Evolutionary conservation across 2,329 filamentous ascomycete genomes (phyloP).

Genomic region (Aspergillus candidus): DNA sequence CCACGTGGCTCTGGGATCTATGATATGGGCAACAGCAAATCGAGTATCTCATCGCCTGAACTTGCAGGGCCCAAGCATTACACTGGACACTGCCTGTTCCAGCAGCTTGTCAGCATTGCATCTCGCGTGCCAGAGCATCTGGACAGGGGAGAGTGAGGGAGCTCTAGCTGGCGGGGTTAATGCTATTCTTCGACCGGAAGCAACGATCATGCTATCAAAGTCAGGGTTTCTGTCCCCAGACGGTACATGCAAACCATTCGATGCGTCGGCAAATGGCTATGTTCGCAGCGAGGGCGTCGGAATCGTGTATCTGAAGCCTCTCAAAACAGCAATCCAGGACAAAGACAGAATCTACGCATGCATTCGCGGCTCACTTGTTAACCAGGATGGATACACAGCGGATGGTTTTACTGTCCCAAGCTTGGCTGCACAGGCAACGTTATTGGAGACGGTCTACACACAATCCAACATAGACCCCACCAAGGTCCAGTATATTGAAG

Average conservation of each 20-base stretch:
- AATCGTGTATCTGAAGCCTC: neutral
- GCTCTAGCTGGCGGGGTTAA: neutral
- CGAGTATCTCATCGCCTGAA: neutral
- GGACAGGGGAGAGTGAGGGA: neutral
- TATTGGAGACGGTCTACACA: neutral
- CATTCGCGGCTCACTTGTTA: neutral
- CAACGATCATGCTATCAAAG: neutral
- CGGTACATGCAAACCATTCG: neutral
- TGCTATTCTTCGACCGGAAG: neutral
- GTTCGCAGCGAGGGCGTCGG: conserved; percentile 1
- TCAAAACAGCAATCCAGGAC: neutral
- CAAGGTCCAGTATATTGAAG: neutral
- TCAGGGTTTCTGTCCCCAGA: neutral
- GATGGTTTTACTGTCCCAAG: neutral
- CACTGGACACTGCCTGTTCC: neutral
- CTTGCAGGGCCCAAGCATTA: neutral
- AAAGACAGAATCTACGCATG: neutral
- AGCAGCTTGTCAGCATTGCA: neutral
- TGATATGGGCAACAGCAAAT: neutral
- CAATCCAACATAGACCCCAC: neutral
- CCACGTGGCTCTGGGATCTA: no score
- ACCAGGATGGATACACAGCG: conserved; percentile 1
- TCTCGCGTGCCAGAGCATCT: neutral
- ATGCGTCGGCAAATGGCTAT: neutral
- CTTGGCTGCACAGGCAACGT: neutral